A percentile compares a stretch with the other conserved stretches of the same genome.
phyloP scores from a whole-genome alignment of 192 early-diverging fungal genomes.

The Mortierella claussenii region DNA sequence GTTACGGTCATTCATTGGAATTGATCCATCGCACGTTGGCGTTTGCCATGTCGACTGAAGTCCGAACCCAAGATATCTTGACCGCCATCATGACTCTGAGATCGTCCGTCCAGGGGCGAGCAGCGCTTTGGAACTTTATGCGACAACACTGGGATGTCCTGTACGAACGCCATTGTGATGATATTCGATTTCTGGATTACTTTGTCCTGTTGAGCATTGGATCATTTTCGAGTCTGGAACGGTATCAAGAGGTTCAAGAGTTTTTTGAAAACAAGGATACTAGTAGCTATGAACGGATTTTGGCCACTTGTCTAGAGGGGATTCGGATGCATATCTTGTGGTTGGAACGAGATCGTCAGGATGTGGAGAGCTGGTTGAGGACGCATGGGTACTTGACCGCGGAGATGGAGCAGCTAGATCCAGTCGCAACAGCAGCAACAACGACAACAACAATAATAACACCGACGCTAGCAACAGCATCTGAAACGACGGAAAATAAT shows the following conservation, averaged over 20 bases:
- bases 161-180: slow-evolving; percentile 63
- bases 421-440: not conserved
- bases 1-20: slow-evolving; percentile 59
- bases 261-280: slow-evolving; percentile 67
- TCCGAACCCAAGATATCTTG: slow-evolving; percentile 70
- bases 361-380: slow-evolving; percentile 42
- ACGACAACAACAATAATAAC: too few species aligned
- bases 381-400: slow-evolving; percentile 25
- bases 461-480: too few species aligned
- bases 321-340: slow-evolving; percentile 62
- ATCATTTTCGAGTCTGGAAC: slow-evolving; percentile 57
- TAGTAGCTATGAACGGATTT: slow-evolving; percentile 56
- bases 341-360: slow-evolving; percentile 34
- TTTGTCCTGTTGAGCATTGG: slow-evolving; percentile 60
- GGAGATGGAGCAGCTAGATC: not conserved
- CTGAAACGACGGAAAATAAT: too few species aligned
- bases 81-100: slow-evolving; percentile 57
- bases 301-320: slow-evolving; percentile 70
- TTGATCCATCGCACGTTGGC: slow-evolving; percentile 60
- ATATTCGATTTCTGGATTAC: slow-evolving; percentile 69
- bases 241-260: slow-evolving; percentile 62
- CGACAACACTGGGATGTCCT: slow-evolving; percentile 65
- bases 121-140: slow-evolving; percentile 76
- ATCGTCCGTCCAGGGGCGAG: slow-evolving; percentile 58
- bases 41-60: slow-evolving; percentile 64